Percentiles rank a stretch among this genome's conserved stretches.
Conservation (phyloP, 1,284 basidiomycete genomes). For the Tilletia caries region DNA sequence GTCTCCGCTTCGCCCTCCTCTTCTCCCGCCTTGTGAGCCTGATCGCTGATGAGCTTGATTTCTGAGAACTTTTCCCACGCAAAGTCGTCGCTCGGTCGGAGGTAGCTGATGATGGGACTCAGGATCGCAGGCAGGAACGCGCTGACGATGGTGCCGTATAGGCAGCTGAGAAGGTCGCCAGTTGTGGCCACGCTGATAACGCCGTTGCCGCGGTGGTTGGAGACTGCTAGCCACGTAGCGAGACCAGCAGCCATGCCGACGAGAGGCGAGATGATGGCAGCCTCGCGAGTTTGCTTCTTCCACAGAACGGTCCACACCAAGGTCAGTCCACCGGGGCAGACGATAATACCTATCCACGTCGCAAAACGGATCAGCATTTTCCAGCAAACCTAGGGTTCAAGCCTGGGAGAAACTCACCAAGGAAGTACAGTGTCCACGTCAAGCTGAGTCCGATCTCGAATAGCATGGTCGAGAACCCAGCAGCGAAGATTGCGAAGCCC, state of each 20-base stretch:
- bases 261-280: conserved; percentile 26
- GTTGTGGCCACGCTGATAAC: conserved; percentile 27
- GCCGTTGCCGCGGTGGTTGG: conserved; percentile 22
- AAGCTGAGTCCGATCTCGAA: conserved; percentile 35
- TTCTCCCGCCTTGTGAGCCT: background rate
- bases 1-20: background rate
- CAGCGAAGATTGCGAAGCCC: conserved; percentile 40
- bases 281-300: conserved; percentile 36
- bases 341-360: conserved; percentile 36
- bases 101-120: conserved; percentile 22
- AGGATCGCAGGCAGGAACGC: conserved; percentile 31
- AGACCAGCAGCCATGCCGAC: conserved; percentile 23
- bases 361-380: background rate
- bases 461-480: conserved; percentile 31
- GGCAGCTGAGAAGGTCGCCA: conserved; percentile 30
- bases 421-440: background rate
- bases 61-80: conserved; percentile 31
- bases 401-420: background rate
- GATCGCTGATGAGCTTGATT: conserved; percentile 35
- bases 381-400: no score
- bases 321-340: conserved; percentile 23
- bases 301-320: conserved; percentile 43
- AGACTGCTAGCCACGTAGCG: conserved; percentile 21
- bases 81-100: conserved; percentile 17
- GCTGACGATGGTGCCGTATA: conserved; percentile 45